Base-by-base conservation (phyloP, 176 grass and related monocot genomes). In the Chloris gayana region DNA sequence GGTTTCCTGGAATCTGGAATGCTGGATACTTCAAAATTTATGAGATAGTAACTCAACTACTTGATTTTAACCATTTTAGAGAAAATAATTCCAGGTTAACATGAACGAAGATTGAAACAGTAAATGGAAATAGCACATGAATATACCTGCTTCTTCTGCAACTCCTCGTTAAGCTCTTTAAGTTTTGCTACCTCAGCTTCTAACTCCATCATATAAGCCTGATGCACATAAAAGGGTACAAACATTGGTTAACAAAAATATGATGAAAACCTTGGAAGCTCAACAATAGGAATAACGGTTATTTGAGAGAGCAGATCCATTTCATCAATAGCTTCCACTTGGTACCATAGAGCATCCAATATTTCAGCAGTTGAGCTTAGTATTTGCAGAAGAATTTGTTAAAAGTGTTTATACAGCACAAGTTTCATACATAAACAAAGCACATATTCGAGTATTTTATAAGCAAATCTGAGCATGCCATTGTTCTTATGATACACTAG, bases 161-260 rank as follows among this genome's bases (percentile, higher is more conserved):
- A 63, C 18, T 87, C 83, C 8, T 97, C 80, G 4, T 97, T 97
- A 29, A 87, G 34, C 44, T 89, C 91, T 82, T 97, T 97, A 56
- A 97, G 91, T 67, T 93, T 93, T 77, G 91, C 94, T 65, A 97
- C 78, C 68, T 97, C 94, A 71, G 86, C 88, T 91, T 97, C 94
- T 57, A 97, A 80, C 58, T 97, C 94, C 94, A 91, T 91, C 73
- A 78, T 89, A 80, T 97, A 97, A 29, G 88, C 82, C 94, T 93
- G 72, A 44, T 57, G 33, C 41, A 83, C 38, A 64, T 68, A 21
- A 60, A 4, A 66, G 68, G 14, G 49, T 33, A 77, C 9, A 72
- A 7, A 50, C 49, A 68, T 50, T 82, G 7, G 47, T 69, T 24
- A 15, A 35, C 3, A 21, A 64, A 39, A 58, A 41, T 73, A n/a